These are phyloP conservation scores for Dactylellina leptospora DNA, from an alignment of 2,329 filamentous ascomycete species.

Conservation along the genomic window DNA sequence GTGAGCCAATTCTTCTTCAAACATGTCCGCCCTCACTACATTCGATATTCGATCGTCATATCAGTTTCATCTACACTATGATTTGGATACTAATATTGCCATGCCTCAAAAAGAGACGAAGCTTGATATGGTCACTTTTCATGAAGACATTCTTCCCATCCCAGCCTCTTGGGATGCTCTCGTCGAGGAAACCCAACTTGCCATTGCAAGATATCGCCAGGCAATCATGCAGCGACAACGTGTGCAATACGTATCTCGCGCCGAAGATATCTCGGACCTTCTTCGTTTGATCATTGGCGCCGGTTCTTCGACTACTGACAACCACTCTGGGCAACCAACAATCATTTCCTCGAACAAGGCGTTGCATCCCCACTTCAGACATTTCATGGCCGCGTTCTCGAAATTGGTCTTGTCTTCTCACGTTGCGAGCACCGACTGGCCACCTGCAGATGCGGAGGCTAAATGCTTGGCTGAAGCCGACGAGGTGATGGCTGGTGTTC, in stretches of 20 bases:
- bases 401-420: slow-evolving; percentile 98
- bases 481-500: slow-evolving; percentile 90
- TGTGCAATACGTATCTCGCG: slow-evolving; percentile 88
- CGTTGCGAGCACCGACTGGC: slow-evolving; percentile 95
- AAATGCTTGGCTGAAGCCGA: slow-evolving; percentile 99
- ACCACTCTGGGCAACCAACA: slow-evolving; percentile 98
- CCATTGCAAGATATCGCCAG: slow-evolving; percentile 88
- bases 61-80: background rate
- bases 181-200: slow-evolving; percentile 89
- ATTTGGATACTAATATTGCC: slow-evolving; percentile 14
- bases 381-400: slow-evolving; percentile 99
- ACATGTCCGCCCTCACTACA: background rate
- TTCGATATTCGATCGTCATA: slow-evolving; percentile 2
- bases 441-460: slow-evolving; percentile 88
- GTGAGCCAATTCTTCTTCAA: slow-evolving; percentile 31
- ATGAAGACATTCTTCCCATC: slow-evolving; percentile 83
- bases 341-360: slow-evolving; percentile 99
- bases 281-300: slow-evolving; percentile 91
- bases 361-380: slow-evolving; percentile 93
- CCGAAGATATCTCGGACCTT: slow-evolving; percentile 98
- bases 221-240: slow-evolving; percentile 84
- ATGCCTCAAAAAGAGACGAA: slow-evolving; percentile 48
- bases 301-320: slow-evolving; percentile 95
- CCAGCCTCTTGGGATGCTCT: slow-evolving; percentile 88
- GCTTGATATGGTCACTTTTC: slow-evolving; percentile 66